These are phyloP conservation scores for Beauveria caledonica DNA, from an alignment of 2,329 filamentous ascomycete genomes.

Conservation along the genomic window DNA sequence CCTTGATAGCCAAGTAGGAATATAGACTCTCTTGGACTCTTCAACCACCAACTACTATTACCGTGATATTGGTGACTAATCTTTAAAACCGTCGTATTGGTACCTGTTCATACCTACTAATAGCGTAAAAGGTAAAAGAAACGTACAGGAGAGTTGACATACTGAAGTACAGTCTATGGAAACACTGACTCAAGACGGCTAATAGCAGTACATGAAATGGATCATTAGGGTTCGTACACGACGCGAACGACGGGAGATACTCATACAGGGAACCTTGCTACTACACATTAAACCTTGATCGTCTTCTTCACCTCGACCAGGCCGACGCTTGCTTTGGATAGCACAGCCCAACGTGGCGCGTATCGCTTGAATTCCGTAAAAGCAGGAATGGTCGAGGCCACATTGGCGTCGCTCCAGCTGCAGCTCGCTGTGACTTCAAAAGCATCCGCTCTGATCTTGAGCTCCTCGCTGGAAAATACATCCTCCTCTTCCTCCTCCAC, in stretches of 20 bases:
- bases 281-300: conserved; percentile 44
- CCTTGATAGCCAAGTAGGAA: no score
- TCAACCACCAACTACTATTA: no score
- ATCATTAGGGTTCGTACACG: background rate
- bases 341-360: conserved; percentile 69
- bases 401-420: conserved; percentile 81
- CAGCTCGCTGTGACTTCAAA: conserved; percentile 65
- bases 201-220: background rate
- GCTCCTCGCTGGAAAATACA: background rate
- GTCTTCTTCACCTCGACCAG: conserved; percentile 72
- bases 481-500: background rate
- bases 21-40: fast-evolving
- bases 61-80: no score
- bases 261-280: background rate
- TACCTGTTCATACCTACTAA: no score
- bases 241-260: background rate
- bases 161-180: background rate
- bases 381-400: conserved; percentile 64
- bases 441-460: conserved; percentile 12
- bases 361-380: conserved; percentile 72
- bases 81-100: no score
- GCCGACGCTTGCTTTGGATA: conserved; percentile 68
- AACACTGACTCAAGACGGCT: background rate
- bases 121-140: background rate
- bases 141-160: background rate